Evolutionary conservation across 768 basidiomycete genomes (phyloP).

Genomic region (Xerocomus brunneocitrinus): DNA sequence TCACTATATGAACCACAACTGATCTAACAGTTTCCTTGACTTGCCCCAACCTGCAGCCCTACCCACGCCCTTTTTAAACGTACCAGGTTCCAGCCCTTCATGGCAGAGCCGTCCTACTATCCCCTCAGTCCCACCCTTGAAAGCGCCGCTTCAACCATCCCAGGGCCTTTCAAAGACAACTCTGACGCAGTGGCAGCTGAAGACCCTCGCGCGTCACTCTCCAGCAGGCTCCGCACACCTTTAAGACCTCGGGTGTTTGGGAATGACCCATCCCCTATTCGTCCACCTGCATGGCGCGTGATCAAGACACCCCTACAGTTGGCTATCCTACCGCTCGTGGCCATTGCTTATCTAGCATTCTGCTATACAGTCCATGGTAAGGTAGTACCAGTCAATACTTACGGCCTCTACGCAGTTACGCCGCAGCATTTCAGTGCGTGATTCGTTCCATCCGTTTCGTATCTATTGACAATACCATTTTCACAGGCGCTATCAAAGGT

Average conservation of each 20-base stretch:
- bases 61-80: not conserved
- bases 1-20: not conserved
- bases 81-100: not conserved
- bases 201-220: not conserved
- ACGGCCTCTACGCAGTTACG: constrained; percentile 19
- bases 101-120: constrained; percentile 19
- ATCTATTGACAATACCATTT: not conserved
- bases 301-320: constrained; percentile 9
- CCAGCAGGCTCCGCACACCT: constrained; percentile 7
- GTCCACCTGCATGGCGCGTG: constrained; percentile 5
- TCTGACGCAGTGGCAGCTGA: not conserved
- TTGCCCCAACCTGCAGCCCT: not conserved
- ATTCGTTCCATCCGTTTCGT: not conserved
- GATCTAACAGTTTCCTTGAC: not conserved
- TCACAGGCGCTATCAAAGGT: constrained; percentile 24
- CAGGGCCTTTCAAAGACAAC: not conserved
- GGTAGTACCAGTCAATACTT: constrained; percentile 23
- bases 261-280: not conserved
- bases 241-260: not conserved
- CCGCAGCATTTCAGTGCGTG: constrained; percentile 19
- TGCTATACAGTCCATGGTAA: constrained; percentile 25
- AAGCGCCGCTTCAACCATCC: not conserved
- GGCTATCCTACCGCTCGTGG: constrained; percentile 22
- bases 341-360: constrained; percentile 27
- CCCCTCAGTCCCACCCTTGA: constrained; percentile 9